Base-by-base conservation (phyloP, 2,329 filamentous ascomycete genomes). In the Nectriaceae sp. region DNA sequence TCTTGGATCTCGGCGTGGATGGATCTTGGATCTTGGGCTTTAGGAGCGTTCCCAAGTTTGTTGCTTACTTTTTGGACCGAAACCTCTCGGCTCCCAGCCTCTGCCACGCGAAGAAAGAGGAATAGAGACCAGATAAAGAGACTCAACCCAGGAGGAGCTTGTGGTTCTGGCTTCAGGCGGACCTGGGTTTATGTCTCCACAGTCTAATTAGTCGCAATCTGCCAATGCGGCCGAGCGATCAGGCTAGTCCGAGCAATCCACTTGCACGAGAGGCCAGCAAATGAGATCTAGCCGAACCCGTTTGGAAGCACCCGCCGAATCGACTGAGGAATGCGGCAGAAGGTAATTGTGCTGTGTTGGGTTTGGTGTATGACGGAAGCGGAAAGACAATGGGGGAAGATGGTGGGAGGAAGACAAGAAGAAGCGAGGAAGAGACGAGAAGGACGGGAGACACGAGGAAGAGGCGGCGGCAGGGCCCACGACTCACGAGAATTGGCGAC, bases 181-280 rank as follows among this genome's bases (percentile, higher is more conserved):
- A 16, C 26, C 13, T 5, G 33, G 33, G 8, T 36, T 19, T 36
- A 19, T 19, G 33, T 6, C 37, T 39, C 37, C 37, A 39, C 37
- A 21, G 37, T 20, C 18, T 46, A 49, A 49, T 50, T 36, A 38
- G 55, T 54, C 47, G 56, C 56, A 62, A 62, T 62, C 59, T 62
- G 57, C 59, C 57, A 59, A 62, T 56, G 49, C 52, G 51, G 51
- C 54, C 56, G 52, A 59, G 54, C 56, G 60, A 62, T 62, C 60
- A 62, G 57, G 52, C 55, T 59, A 59, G 56, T 42, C 47, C 46
- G 47, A 53, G 52, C 57, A 55, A 52, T 51, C 60, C 60, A 60
- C 56, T 44, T 60, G 52, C 51, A 61, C 51, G 56, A 50, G 43
- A 60, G 56, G 45, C 47, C 39, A 44, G 49, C 45, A 60, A 62